These are phyloP conservation scores for Phenoliferia sp. DNA, from an alignment of 1,284 basidiomycete species.

Conservation along the genomic window DNA sequence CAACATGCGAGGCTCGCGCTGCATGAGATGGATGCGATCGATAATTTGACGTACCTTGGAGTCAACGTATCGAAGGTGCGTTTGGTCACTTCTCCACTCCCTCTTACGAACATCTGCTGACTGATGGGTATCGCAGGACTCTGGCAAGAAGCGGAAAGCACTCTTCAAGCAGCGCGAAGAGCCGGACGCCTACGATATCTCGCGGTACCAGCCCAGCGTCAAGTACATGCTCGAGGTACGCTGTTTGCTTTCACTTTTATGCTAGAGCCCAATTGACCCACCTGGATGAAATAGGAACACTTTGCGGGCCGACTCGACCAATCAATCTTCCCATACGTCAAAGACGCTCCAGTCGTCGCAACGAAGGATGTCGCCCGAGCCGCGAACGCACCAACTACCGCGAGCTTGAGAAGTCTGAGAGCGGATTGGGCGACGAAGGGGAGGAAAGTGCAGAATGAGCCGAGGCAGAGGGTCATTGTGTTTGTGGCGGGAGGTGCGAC, in stretches of 20 bases:
- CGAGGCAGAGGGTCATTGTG: conserved; percentile 74
- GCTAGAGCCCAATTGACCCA: background rate
- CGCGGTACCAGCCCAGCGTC: conserved; percentile 83
- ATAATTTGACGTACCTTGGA: conserved; percentile 79
- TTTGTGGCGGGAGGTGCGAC: conserved; percentile 96
- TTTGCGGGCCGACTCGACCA: conserved; percentile 70
- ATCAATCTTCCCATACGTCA: conserved; percentile 80
- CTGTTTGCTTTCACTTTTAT: background rate
- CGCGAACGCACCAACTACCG: conserved; percentile 46
- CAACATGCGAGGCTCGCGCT: conserved; percentile 89
- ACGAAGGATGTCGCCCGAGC: conserved; percentile 38
- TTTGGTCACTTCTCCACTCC: background rate
- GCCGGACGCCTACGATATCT: conserved; percentile 93
- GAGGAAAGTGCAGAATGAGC: conserved; percentile 31
- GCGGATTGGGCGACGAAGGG: conserved; percentile 44
- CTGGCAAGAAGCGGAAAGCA: conserved; percentile 57
- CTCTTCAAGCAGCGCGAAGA: conserved; percentile 60
- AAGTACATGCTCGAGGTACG: conserved; percentile 75
- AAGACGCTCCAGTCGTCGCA: conserved; percentile 58
- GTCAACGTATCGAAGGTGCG: conserved; percentile 71
- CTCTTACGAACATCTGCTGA: conserved; percentile 29
- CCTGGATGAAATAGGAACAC: conserved; percentile 64
- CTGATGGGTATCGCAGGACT: conserved; percentile 53
- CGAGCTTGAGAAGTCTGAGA: conserved; percentile 68
- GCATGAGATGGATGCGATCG: conserved; percentile 89